Evolutionary conservation across 768 basidiomycete species (phyloP), one percentile per base, ranked within the genome.

Genomic region (Boletus vermiculosoides): DNA sequence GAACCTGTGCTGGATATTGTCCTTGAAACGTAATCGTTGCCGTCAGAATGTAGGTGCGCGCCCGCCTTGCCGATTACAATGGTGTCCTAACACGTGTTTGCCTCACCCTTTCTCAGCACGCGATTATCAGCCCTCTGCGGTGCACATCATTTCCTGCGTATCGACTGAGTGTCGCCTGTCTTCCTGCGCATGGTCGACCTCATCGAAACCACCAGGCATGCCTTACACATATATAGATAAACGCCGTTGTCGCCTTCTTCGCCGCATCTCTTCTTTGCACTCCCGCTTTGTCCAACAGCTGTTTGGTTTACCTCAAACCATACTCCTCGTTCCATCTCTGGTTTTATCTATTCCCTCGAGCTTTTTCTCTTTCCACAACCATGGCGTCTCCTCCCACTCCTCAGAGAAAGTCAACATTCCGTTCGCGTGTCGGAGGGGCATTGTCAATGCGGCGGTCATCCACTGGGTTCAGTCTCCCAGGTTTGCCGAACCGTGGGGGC

Each of bases 391-490:
- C 68, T 22, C 64, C 68, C 41, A 66, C 65, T 61, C 64, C 73
- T 8, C 70, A 68, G 51, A 80, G 75, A 65, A 72, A 72, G 54
- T 62, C 62, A 2, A 76, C 80, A 45, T 76, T 81, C 65, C 85
- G 87, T 71, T 72, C 77, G 40, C 84, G 87, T 49, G 80, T 88
- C 74, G 83, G 83, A 49, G 78, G 76, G 47, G 81, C 76, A n/a
- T n/a, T n/a, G n/a, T n/a, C n/a, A 50, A 76, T 87, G 67, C 80
- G 85, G 9, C 83, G 86, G 50, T 80, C 85, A 4, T 87, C 87
- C 18, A 80, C 82, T 4, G 73, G 79, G 10, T 76, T 86, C 58
- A 70, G 72, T 40, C 73, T 83, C 40, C 71, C 71, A 20, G 60
- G 63, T 37, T 72, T 59, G 70, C 81, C 49, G 47, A 59, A 64